Evolutionary conservation across 2,329 filamentous ascomycete genomes (phyloP), one percentile per base, ranked within the genome.

Genomic region (Penicillium sp.): DNA sequence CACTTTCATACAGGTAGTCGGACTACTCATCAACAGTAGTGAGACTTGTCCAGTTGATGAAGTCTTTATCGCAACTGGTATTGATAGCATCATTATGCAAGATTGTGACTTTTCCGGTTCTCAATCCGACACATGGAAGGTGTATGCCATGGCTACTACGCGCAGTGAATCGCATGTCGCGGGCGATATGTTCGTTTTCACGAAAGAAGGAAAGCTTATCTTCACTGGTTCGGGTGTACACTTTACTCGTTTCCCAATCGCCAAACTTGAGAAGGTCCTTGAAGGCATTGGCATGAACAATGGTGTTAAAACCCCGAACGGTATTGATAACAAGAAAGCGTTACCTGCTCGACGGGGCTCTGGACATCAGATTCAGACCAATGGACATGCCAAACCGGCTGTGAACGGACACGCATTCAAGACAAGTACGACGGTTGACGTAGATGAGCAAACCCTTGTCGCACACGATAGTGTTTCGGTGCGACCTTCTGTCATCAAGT

Each of bases 111-210:
- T 56, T 11, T 26, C 47, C 5, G 40, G 47, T 28, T 21, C 47
- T 5, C 38, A 47, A 20, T 28, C 45, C n/a, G 51, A 47, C 51
- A 46, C 40, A 5, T 57, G 55, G 55, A 57, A 50, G 8, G 49
- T 53, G 1, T 57, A 57, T 40, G 55, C 55, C 20, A 45, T 48
- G 55, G 43, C 48, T 1, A 57, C 46, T 16, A 38, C 49, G 11
- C 30, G 48, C 20, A 53, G 26, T 23, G 50, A 53, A 43, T 30
- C 30, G 7, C 42, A 57, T 43, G 55, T 53, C 21, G 50, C 46
- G 24, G 55, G 55, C 26, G 55, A 57, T 20, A 57, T 57, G 49
- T 57, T 53, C 21, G 55, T 53, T n/a, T 53, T 57, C 8, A 57
- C 55, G 2, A 47, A 52, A 18, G 55, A 52, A 5, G 54, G 54